Evolutionary conservation across 1,284 basidiomycete species (phyloP), one percentile per base, ranked within the genome.

Genomic region (Puccinia polysora): DNA sequence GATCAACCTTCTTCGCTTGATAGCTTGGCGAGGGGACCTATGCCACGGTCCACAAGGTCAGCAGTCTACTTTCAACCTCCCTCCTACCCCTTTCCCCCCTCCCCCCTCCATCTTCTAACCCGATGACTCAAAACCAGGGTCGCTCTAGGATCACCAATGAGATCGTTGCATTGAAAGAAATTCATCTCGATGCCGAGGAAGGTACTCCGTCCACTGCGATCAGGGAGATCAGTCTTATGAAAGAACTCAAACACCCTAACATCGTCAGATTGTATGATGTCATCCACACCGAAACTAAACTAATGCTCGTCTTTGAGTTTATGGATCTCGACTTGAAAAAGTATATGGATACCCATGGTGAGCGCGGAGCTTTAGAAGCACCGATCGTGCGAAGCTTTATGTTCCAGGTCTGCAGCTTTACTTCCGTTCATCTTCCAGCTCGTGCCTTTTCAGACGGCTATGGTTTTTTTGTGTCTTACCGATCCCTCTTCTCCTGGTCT

Each of bases 291-390:
- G 93, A 99, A 81, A 89, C 92, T 34, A 98, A 98, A 78, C 88
- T 99, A 53, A 91, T 97, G 77, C 90, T 99, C 74, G 96, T 99
- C 74, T 97, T 98, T 80, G 96, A 99, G 81, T 98, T 88, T 80
- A 96, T 96, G 82, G 96, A 98, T 79, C 89, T 94, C 80, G 96
- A 99, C 81, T 84, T 99, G 70, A 99, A 99, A 82, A 93, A 94
- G 80, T 98, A 97, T 82, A 99, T 99, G 96, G 96, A 99, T 81
- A 88, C 91, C 40, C 89, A 97, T 76, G 96, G 96, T 64, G 91
- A 97, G 75, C 88, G 91, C 73, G 93, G 95, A 72, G 94, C 96
- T 10, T 86, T 99, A 52, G 91, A 95, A 72, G 90, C 92, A 0
- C 84, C 85, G 73, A 93, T 91, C n/a, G 93, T 97, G 75, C 88